These are phyloP conservation scores for Apocynum venetum DNA, from an alignment of 257 asterid genomes.

Conservation along the genomic window DNA sequence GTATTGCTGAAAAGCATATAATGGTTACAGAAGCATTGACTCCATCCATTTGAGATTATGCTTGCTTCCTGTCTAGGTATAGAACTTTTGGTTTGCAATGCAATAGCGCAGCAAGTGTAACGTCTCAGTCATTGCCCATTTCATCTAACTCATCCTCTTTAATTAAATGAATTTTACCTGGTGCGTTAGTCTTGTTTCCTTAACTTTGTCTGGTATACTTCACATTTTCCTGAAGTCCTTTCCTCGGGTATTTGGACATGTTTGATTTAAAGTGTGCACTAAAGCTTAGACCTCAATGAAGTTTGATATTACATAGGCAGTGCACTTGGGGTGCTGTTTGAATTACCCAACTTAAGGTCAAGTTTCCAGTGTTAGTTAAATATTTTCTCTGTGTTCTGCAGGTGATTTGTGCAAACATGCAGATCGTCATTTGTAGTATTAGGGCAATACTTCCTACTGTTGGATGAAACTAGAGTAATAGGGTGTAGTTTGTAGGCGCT, in stretches of 20 bases:
- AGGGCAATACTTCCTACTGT: not conserved
- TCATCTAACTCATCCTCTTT: not conserved
- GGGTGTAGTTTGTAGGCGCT: too few species aligned
- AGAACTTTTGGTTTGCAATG: not conserved
- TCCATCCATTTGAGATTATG: not conserved
- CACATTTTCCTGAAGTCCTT: not conserved
- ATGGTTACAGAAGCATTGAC: not conserved
- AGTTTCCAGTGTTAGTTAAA: not conserved
- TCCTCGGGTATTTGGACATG: not conserved
- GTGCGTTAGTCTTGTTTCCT: not conserved
- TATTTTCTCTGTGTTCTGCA: not conserved
- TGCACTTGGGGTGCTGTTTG: not conserved
- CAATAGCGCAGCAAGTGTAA: not conserved
- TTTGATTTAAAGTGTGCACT: not conserved
- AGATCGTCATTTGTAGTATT: not conserved
- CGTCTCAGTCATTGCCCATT: not conserved
- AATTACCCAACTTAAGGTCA: not conserved
- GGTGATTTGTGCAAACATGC: not conserved
- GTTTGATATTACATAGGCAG: not conserved
- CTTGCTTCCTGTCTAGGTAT: not conserved
- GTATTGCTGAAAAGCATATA: not conserved
- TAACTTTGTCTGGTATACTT: not conserved
- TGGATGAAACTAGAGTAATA: not conserved
- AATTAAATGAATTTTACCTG: not conserved
- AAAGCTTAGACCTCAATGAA: not conserved